Evolutionary conservation across 305 asterid genomes (phyloP).

Genomic region (Fraxinus xanthoxyloides): DNA sequence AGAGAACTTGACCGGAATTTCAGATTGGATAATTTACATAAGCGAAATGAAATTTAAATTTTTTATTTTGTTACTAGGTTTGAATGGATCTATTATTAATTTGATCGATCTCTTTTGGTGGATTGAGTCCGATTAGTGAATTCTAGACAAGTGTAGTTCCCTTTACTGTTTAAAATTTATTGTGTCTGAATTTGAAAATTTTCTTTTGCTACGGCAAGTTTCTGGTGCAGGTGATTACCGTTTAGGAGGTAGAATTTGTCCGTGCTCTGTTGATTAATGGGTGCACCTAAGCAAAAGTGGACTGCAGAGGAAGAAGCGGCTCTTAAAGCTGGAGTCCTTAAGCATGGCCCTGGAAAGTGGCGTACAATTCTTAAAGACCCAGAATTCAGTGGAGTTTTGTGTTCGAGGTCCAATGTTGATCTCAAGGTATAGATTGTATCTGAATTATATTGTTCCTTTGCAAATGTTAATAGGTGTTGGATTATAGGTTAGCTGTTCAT

Average conservation of each 20-base stretch:
- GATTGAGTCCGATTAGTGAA: neutral
- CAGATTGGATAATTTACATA: neutral
- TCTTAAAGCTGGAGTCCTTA: constrained; percentile 94
- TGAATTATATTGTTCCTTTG: neutral
- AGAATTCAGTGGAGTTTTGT: constrained; percentile 73
- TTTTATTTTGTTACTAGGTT: neutral
- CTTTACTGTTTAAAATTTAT: neutral
- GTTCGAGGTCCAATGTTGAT: constrained; percentile 89
- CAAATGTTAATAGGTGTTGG: neutral
- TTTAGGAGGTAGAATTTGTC: constrained; percentile 11
- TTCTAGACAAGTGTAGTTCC: neutral
- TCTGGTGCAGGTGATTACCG: constrained; percentile 20
- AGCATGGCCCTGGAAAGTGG: constrained; percentile 99
- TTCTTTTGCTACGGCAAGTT: neutral
- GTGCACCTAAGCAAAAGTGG: constrained; percentile 99
- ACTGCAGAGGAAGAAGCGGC: constrained; percentile 99
- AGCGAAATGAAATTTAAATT: neutral
- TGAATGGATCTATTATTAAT: neutral
- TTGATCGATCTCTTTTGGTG: too few species aligned
- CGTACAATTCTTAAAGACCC: constrained; percentile 96
- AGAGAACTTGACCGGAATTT: neutral
- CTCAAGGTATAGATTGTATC: constrained; percentile 60
- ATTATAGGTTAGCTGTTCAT: constrained; percentile 1
- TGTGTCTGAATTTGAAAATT: neutral
- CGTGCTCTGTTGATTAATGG: constrained; percentile 46